Percentiles rank a stretch among this genome's conserved stretches.
phyloP scores from a whole-genome alignment of 495 filamentous ascomycete species.

The Aspergillus biplanus region DNA sequence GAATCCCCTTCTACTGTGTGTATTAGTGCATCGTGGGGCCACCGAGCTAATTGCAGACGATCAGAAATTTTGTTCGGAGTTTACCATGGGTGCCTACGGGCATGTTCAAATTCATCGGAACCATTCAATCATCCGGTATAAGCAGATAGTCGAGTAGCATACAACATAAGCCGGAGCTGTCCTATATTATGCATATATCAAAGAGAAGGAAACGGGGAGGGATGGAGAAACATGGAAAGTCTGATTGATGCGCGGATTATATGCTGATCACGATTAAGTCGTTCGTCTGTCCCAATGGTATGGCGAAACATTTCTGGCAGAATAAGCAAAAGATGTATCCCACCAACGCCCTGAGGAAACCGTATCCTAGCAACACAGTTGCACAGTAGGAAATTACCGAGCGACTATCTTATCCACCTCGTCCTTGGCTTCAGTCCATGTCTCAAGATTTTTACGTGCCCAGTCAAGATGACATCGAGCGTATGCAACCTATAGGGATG shows the following conservation, averaged over 20 bases:
- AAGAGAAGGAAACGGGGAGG: too few species aligned
- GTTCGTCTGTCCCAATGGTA: not conserved
- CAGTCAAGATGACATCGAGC: conserved; percentile 94
- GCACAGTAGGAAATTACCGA: conserved; percentile 36
- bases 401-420: conserved; percentile 87
- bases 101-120: too few species aligned
- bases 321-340: not conserved
- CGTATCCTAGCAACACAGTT: not conserved
- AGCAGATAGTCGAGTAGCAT: too few species aligned
- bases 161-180: too few species aligned
- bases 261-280: not conserved
- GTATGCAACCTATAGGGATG: conserved; percentile 74
- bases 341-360: not conserved
- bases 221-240: too few species aligned
- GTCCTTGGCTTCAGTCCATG: conserved; percentile 93
- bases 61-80: too few species aligned
- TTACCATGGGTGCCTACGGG: too few species aligned
- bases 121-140: too few species aligned
- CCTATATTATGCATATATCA: too few species aligned
- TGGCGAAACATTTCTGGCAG: not conserved
- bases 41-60: too few species aligned
- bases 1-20: too few species aligned
- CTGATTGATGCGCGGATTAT: not conserved
- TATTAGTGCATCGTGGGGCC: too few species aligned
- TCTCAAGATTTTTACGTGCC: conserved; percentile 96